Conservation (phyloP, 441 rosid genomes). For the Eutrema salsugineum region DNA sequence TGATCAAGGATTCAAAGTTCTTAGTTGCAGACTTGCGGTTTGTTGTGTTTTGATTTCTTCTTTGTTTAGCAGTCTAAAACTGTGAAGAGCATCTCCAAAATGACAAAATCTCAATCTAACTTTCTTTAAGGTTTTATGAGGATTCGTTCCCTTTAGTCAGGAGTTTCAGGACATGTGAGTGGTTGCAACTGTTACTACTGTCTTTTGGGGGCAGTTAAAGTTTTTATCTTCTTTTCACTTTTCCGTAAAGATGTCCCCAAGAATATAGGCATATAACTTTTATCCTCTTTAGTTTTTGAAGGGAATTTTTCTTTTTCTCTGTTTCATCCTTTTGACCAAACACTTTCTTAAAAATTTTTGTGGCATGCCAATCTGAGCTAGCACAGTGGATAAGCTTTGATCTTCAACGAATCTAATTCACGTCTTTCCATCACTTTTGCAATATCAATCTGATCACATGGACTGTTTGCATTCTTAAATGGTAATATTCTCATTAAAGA, state of each 20-base stretch:
- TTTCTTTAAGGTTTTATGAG: constrained; percentile 3
- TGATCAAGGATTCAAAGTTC: not conserved
- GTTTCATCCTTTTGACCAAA: constrained; percentile 1
- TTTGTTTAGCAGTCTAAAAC: not conserved
- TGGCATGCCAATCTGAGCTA: not conserved
- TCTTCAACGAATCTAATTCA: constrained; percentile 9
- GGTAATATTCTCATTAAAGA: not conserved
- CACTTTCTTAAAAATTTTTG: not conserved
- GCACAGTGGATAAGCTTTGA: not conserved
- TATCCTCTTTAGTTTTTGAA: not conserved
- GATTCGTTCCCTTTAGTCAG: constrained; percentile 10
- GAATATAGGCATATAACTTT: no score
- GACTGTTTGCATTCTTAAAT: not conserved
- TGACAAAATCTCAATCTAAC: not conserved
- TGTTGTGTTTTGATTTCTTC: not conserved
- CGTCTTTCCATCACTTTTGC: not conserved
- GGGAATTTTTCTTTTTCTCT: not conserved
- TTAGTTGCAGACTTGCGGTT: not conserved
- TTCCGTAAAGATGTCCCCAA: constrained; percentile 15
- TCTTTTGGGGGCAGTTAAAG: constrained; percentile 29
- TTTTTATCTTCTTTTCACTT: constrained; percentile 4
- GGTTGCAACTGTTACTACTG: constrained; percentile 24
- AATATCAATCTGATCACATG: not conserved
- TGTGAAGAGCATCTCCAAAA: not conserved
- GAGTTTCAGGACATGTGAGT: constrained; percentile 26